Percentiles rank a stretch among this genome's conserved stretches.
phyloP scores from a whole-genome alignment of 129 eudicot genomes.

The Tagetes erecta region DNA sequence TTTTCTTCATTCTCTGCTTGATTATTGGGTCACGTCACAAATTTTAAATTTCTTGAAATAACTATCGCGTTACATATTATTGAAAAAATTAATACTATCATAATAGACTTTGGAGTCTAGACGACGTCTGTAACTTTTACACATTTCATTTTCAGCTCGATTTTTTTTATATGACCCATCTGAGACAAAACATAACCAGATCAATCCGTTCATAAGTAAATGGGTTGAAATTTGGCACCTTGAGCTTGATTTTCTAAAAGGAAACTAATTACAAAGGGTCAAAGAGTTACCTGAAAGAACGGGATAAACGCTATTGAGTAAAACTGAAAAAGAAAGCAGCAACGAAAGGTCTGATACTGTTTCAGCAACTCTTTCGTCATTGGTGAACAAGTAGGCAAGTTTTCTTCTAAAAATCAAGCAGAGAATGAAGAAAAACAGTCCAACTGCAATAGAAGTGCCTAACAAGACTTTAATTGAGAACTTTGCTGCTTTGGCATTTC shows the following conservation, averaged over 20 bases:
- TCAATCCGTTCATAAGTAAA: background rate
- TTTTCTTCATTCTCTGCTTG: too few species aligned
- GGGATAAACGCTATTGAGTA: constrained; percentile 74
- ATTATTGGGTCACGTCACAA: too few species aligned
- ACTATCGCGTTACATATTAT: background rate
- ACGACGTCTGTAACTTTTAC: too few species aligned
- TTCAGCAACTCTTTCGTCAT: constrained; percentile 58
- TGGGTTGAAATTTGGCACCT: background rate
- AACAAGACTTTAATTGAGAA: constrained; percentile 74
- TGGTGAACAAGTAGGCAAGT: constrained; percentile 64
- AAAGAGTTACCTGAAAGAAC: constrained; percentile 68
- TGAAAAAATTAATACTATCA: background rate
- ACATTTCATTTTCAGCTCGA: background rate
- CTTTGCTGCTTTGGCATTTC: constrained; percentile 74
- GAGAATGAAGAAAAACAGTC: constrained; percentile 53
- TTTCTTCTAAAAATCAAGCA: constrained; percentile 60
- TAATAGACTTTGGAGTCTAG: background rate
- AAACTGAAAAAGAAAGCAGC: constrained; percentile 62
- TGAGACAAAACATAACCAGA: background rate
- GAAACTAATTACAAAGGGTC: background rate
- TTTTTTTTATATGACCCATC: background rate
- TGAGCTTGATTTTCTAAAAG: background rate
- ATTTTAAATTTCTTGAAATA: background rate
- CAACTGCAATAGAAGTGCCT: constrained; percentile 58
- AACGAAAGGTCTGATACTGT: constrained; percentile 68